phyloP scores from a whole-genome alignment of 768 basidiomycete genomes.

The Hemileccinum rubropunctum region DNA sequence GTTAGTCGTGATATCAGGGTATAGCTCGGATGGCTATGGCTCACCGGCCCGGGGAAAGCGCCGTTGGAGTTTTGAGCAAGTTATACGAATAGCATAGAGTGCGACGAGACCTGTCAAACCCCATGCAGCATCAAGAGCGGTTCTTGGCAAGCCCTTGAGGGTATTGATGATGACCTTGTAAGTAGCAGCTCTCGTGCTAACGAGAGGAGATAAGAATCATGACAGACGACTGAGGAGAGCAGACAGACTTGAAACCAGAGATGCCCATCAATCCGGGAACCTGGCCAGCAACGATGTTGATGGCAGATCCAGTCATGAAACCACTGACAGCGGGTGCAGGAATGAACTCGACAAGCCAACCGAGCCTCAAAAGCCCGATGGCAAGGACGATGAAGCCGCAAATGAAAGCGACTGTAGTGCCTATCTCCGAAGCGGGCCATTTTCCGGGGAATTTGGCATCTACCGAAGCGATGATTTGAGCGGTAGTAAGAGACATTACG shows the following conservation, averaged over 20 bases:
- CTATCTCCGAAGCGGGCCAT: constrained; percentile 74
- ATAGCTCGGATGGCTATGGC: constrained; percentile 12
- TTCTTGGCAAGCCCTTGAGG: constrained; percentile 72
- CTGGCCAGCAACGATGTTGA: constrained; percentile 87
- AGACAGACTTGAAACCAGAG: constrained; percentile 71
- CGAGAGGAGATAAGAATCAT: constrained; percentile 2
- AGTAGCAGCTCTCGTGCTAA: constrained; percentile 79
- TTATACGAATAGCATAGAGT: constrained; percentile 67
- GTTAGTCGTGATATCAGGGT: neutral
- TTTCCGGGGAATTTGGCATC: constrained; percentile 48
- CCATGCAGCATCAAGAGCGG: constrained; percentile 83
- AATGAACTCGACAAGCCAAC: constrained; percentile 96
- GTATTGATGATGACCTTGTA: constrained; percentile 92
- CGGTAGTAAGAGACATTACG: constrained; percentile 90
- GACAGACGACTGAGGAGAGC: neutral
- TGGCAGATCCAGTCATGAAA: constrained; percentile 98
- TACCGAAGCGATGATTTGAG: constrained; percentile 75
- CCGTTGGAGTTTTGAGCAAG: constrained; percentile 48
- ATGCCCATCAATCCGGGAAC: constrained; percentile 89
- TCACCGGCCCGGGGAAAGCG: constrained; percentile 63
- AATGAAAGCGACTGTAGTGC: constrained; percentile 79
- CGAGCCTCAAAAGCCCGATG: constrained; percentile 84
- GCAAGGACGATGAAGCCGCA: constrained; percentile 89
- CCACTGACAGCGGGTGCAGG: constrained; percentile 81
- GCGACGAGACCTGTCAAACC: constrained; percentile 72